These are phyloP conservation scores for Dendrobium chrysotoxum DNA, from an alignment of 106 monocot genomes.

Conservation along the genomic window DNA sequence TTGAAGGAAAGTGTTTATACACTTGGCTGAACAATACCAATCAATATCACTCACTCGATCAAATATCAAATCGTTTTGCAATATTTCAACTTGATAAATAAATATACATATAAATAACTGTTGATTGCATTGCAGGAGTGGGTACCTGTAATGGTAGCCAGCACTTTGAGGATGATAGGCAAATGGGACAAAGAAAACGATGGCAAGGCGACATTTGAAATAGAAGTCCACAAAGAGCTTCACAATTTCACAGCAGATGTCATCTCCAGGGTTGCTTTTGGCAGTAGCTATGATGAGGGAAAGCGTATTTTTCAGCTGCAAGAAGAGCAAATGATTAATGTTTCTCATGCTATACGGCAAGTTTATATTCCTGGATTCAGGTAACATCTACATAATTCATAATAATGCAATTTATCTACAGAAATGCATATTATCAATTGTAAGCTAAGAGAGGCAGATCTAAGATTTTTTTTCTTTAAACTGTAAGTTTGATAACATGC, in stretches of 20 bases:
- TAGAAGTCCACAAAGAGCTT: constrained; percentile 10
- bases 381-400: neutral
- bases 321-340: neutral
- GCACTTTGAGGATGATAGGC: neutral
- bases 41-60: too few relatives aligned
- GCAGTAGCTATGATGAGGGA: constrained; percentile 14
- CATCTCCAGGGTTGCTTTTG: constrained; percentile 22
- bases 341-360: constrained; percentile 8
- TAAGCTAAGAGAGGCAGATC: too few relatives aligned
- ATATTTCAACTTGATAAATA: too few relatives aligned
- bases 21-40: too few relatives aligned
- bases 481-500: too few relatives aligned
- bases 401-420: too few relatives aligned
- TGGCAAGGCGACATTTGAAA: neutral
- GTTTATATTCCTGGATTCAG: constrained; percentile 20
- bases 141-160: constrained; percentile 1
- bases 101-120: too few relatives aligned
- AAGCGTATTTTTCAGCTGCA: constrained; percentile 20
- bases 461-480: too few relatives aligned
- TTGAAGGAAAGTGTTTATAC: too few relatives aligned
- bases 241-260: constrained; percentile 13
- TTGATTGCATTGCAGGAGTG: neutral
- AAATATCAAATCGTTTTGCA: too few relatives aligned
- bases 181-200: constrained; percentile 10
- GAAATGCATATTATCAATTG: too few relatives aligned